Conservation (phyloP, 768 basidiomycete species). For the Russula griseocarnosa region DNA sequence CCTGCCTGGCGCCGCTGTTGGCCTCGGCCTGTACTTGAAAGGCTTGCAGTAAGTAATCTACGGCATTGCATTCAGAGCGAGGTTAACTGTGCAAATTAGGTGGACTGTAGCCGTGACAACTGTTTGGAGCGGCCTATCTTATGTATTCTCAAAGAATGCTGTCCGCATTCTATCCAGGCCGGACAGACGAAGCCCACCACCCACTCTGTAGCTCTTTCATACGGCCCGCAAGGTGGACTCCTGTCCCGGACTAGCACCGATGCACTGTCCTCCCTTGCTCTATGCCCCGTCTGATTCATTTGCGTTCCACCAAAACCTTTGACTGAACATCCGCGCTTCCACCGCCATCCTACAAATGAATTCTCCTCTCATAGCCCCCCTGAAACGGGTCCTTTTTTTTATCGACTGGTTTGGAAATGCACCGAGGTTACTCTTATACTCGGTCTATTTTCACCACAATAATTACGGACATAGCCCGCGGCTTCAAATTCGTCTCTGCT, state of each 20-base stretch:
- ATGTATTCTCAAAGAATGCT: slow-evolving; percentile 70
- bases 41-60: slow-evolving; percentile 35
- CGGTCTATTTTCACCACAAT: neutral
- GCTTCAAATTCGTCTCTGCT: neutral
- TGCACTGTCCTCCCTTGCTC: neutral
- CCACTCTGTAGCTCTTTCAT: slow-evolving; percentile 3
- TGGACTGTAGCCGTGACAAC: slow-evolving; percentile 88
- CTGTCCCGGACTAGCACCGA: neutral
- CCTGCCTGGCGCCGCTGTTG: slow-evolving; percentile 53
- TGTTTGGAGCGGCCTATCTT: slow-evolving; percentile 85
- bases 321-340: neutral
- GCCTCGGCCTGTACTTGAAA: slow-evolving; percentile 71
- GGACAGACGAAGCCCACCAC: slow-evolving; percentile 6
- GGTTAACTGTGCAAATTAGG: slow-evolving; percentile 40
- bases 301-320: neutral
- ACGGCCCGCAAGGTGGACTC: neutral
- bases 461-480: neutral
- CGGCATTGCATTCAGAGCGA: neutral
- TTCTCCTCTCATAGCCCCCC: neutral
- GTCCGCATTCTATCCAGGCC: slow-evolving; percentile 47
- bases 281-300: neutral
- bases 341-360: neutral
- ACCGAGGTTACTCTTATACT: neutral
- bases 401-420: neutral
- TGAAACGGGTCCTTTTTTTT: neutral